Conservation (phyloP, 2,329 filamentous ascomycete genomes). For the Verticillium nubilum region DNA sequence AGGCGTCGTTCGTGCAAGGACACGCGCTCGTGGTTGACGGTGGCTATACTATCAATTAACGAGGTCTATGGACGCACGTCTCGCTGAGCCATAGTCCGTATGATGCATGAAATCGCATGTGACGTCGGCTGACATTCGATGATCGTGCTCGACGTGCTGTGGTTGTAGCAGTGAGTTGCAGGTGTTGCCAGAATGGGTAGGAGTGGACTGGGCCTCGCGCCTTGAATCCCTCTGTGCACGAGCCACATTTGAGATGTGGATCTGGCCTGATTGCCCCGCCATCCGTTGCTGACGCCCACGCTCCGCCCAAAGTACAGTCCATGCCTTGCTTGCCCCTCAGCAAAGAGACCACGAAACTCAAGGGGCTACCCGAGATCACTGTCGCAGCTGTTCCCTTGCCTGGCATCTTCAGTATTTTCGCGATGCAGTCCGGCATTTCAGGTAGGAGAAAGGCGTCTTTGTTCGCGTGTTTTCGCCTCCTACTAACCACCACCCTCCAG, state of each 20-base stretch:
- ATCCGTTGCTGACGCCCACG: not conserved
- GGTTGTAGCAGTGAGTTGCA: too few species aligned
- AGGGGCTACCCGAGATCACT: not conserved
- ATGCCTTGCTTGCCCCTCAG: not conserved
- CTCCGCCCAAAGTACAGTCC: not conserved
- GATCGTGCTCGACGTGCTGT: not conserved
- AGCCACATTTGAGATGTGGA: not conserved
- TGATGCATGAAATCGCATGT: too few species aligned
- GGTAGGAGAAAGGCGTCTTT: constrained; percentile 36
- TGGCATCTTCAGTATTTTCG: not conserved
- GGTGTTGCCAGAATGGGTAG: too few species aligned
- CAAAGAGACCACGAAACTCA: constrained; percentile 15
- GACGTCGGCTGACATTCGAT: too few species aligned
- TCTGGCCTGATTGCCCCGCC: not conserved
- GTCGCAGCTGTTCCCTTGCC: not conserved
- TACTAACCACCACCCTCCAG: constrained; percentile 32
- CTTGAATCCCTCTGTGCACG: not conserved
- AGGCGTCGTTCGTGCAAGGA: constrained; percentile 46
- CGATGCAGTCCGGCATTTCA: constrained; percentile 78
- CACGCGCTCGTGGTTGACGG: constrained; percentile 48
- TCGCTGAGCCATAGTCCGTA: too few species aligned
- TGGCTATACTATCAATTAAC: constrained; percentile 42
- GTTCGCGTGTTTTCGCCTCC: not conserved
- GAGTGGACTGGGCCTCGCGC: too few species aligned
- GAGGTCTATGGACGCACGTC: not conserved